phyloP scores from a whole-genome alignment of 352 stramenopile species.

The Thraustochytrium sp. region DNA sequence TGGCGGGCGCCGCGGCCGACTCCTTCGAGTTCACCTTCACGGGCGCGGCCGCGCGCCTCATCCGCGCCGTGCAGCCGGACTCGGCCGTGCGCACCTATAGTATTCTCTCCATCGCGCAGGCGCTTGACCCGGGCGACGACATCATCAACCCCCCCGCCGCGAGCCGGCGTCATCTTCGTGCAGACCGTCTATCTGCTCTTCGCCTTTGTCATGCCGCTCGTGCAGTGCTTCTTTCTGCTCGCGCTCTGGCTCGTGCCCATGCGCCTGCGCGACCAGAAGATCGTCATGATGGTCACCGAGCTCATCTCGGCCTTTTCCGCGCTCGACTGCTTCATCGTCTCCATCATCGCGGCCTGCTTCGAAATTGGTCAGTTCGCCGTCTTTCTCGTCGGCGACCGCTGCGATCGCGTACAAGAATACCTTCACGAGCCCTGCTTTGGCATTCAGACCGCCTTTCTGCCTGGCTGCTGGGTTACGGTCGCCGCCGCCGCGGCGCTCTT shows the following conservation, averaged over 20 bases:
- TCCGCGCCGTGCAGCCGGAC: slow-evolving; percentile 52
- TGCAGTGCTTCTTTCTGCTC: slow-evolving; percentile 56
- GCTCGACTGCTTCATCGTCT: slow-evolving; percentile 66
- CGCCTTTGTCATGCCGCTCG: slow-evolving; percentile 59
- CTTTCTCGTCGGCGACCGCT: slow-evolving; percentile 65
- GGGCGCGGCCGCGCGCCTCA: slow-evolving; percentile 55
- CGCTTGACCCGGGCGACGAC: slow-evolving; percentile 50
- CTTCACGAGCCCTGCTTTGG: slow-evolving; percentile 45
- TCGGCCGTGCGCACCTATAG: slow-evolving; percentile 53
- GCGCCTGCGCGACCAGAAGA: slow-evolving; percentile 52
- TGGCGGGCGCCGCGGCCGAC: slow-evolving; percentile 54
- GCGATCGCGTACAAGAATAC: slow-evolving; percentile 53
- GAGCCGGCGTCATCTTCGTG: slow-evolving; percentile 55
- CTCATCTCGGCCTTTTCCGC: slow-evolving; percentile 64
- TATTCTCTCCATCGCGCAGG: slow-evolving; percentile 57
- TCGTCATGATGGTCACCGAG: slow-evolving; percentile 59
- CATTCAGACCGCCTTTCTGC: slow-evolving; percentile 19
- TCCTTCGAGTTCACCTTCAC: slow-evolving; percentile 65
- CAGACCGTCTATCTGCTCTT: slow-evolving; percentile 64
- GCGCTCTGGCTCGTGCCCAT: slow-evolving; percentile 60
- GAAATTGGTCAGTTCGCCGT: slow-evolving; percentile 64
- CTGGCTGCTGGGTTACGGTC: background rate
- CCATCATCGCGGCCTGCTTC: slow-evolving; percentile 61
- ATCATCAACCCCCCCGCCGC: slow-evolving; percentile 55
- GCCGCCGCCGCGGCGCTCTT: background rate